phyloP scores from a whole-genome alignment of 2,329 filamentous ascomycete species.

The Apiospora koreana region DNA sequence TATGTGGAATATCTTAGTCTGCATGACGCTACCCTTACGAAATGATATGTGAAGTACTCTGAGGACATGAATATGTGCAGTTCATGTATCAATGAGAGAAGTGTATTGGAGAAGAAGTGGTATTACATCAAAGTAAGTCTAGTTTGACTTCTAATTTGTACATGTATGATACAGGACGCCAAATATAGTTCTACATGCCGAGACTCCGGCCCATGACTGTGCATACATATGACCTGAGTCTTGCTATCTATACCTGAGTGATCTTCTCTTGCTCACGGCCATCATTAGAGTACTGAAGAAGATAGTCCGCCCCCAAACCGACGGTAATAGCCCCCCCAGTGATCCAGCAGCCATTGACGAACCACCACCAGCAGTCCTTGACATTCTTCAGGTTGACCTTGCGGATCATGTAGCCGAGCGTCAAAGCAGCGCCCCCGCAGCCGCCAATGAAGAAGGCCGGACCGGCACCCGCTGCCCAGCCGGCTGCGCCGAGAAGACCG shows the following conservation, averaged over 20 bases:
- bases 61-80: not conserved
- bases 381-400: constrained; percentile 66
- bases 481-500: constrained; percentile 68
- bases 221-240: not conserved
- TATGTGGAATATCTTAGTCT: not conserved
- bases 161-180: not conserved
- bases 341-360: constrained; percentile 69
- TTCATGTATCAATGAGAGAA: not conserved
- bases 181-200: not conserved
- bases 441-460: constrained; percentile 69
- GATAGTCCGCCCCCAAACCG: constrained; percentile 61
- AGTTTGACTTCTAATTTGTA: not conserved
- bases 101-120: not conserved
- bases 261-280: not conserved
- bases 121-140: not conserved
- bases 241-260: not conserved
- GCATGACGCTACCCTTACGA: not conserved
- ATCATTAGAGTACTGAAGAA: constrained; percentile 45
- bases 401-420: constrained; percentile 67
- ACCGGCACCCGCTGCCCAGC: constrained; percentile 65
- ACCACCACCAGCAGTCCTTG: constrained; percentile 77
- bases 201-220: too few relatives aligned
- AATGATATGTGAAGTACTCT: too few relatives aligned
- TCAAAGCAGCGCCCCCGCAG: constrained; percentile 63
- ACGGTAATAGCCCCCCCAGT: constrained; percentile 64